Evolutionary conservation across 441 rosid species (phyloP), one percentile per base, ranked within the genome.

Genomic region (Populus hybrid): DNA sequence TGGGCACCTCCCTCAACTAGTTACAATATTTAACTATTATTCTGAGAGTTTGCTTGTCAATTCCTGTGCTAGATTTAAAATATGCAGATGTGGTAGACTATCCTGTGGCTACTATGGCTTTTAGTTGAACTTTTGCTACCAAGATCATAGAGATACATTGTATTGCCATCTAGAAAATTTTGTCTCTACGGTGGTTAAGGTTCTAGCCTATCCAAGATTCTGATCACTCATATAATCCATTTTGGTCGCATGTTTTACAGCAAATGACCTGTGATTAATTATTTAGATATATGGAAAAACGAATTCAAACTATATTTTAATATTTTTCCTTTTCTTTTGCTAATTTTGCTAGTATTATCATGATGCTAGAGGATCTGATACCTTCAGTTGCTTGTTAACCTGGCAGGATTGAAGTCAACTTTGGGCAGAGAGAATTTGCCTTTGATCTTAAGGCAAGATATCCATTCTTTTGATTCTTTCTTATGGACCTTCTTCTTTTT

Each of bases 381-480:
- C 65, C 40, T 50, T 16, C 20, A 50, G n/a, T 16, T 2, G 77
- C 75, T 84, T 78, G 74, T 85, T 71, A 73, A 38, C 26, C 66
- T 71, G 75, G 86, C 91, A 94, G 99, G 93, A 87, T 94, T 75
- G 89, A 81, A 81, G 95, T 95, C 82, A 95, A 95, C 90, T 95
- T 95, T 63, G 99, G 99, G 70, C 89, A 89, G 82, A 83, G 77
- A 78, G 83, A 84, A 71, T 95, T 90, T 88, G 90, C 83, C 79
- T 94, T 94, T 78, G 94, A 95, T 87, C 77, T 95, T 69, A 89
- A 90, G 97, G 99, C 83, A 82, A 81, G 88, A 63, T 67, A 59
- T 81, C 36, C 65, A 66, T 35, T 70, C 63, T 63, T 68, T 57
- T 68, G 30, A n/a, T 66, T 63, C 40, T 8, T 67, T 12, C 59